Base-by-base conservation (phyloP, 2,329 filamentous ascomycete species). In the Pseudopyrenochaeta lycopersici region DNA sequence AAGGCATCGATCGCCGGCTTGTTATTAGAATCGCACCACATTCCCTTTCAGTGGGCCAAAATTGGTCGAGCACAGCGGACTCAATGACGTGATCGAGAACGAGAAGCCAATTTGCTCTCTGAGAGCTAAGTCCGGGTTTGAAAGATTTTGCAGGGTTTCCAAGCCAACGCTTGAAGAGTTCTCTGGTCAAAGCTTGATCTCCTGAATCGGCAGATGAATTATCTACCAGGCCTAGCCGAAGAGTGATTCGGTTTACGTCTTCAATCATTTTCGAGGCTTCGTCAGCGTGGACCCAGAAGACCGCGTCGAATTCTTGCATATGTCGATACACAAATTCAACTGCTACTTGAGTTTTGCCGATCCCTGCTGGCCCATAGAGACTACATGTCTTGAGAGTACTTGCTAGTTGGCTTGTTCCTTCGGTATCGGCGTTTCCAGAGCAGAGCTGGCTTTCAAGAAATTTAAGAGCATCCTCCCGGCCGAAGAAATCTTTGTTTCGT, bases 321-420 rank as follows among this genome's bases (percentile, higher is more conserved):
- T 31, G 27, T 23, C 27, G 33, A 9, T 35, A 12, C 2, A 54
- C 54, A 31, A 49, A 60, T 29, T 60, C 45, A 2, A 29, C 40
- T 3, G 54, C 57, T 2, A 60, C 36, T 15, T 60, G 50, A 11
- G 57, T 57, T 40, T 60, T 60, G 10, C 57, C 57, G 38, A 58
- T 52, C 9, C 57, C 57, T 11, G 50, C 57, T 1, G 48, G 46
- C 2, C 54, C 54, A n/a, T 29, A 43, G 6, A 60, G 11, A 1
- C 49, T 46, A 20, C 36, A 42, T 11, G 9, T 54, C 17, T 20
- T 46, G 15, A 30, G 39, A 31, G 20, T n/a, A 12, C 2, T 38
- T 29, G 39, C 17, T 45, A 23, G 27, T 45, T 46, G 12, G 2
- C 3, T 23, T 23, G 14, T 7, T 29, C 5, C 23, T 27, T 27